Percentiles rank a stretch among this genome's conserved stretches.
Evolutionary conservation across 2,329 filamentous ascomycete genomes (phyloP).

Genomic region (Didymella keratinophila): DNA sequence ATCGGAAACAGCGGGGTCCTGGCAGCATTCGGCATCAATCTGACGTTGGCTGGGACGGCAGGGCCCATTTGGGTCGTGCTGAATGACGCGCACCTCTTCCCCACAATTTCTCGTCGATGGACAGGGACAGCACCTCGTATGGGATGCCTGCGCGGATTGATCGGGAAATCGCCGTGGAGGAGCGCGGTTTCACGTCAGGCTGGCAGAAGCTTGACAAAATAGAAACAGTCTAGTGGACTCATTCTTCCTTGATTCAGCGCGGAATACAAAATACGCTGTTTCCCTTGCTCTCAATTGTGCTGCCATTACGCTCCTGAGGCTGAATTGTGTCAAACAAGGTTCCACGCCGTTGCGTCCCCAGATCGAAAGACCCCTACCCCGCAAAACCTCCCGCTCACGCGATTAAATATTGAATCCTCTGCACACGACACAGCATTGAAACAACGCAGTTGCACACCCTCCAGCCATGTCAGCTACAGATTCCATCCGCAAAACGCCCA

Average conservation of each 20-base stretch:
- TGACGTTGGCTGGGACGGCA: constrained; percentile 13
- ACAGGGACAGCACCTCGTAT: constrained; percentile 9
- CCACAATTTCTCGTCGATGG: constrained; percentile 15
- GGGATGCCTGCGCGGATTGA: constrained; percentile 16
- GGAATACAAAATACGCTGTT: constrained; percentile 10
- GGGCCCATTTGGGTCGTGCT: neutral
- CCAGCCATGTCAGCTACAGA: constrained; percentile 22
- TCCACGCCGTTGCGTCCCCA: constrained; percentile 13
- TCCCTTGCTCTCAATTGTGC: neutral
- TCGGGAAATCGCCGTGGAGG: constrained; percentile 8
- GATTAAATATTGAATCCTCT: constrained; percentile 1
- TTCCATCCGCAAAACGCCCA: constrained; percentile 29
- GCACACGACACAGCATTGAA: neutral
- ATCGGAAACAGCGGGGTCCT: constrained; percentile 13
- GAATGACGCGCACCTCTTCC: constrained; percentile 24
- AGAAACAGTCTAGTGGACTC: constrained; percentile 7
- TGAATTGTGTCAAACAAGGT: neutral
- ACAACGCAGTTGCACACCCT: neutral
- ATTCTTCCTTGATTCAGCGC: constrained; percentile 1
- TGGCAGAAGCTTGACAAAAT: constrained; percentile 1
- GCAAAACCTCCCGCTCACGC: constrained; percentile 12
- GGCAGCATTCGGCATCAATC: constrained; percentile 13
- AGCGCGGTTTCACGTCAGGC: constrained; percentile 12
- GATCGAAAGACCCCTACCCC: constrained; percentile 17
- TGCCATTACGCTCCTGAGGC: constrained; percentile 1